Conservation (phyloP, 768 basidiomycete species). For the Amanita thiersii region DNA sequence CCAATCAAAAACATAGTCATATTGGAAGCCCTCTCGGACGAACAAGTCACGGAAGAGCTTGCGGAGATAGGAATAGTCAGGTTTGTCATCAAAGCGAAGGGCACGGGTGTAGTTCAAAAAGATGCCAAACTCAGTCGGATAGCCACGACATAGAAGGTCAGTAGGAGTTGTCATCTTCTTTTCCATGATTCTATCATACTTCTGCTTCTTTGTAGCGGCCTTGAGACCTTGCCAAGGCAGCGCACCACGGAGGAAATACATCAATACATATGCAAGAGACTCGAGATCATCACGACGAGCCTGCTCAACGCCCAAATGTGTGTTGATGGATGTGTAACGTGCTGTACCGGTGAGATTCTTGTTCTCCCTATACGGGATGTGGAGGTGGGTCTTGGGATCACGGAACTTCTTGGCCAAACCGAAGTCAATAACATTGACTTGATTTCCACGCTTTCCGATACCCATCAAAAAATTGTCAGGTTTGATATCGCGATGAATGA, state of each 20-base stretch:
- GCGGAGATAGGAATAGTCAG: constrained; percentile 98
- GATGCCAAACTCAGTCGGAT: constrained; percentile 98
- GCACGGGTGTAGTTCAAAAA: constrained; percentile 99
- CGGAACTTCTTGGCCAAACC: constrained; percentile 99
- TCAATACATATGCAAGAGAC: constrained; percentile 96
- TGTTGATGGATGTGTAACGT: constrained; percentile 99
- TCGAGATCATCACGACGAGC: constrained; percentile 97
- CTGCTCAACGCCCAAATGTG: constrained; percentile 96
- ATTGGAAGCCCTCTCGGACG: constrained; percentile 95
- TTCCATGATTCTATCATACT: constrained; percentile 99
- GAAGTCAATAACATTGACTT: constrained; percentile 98
- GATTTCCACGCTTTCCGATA: constrained; percentile 98
- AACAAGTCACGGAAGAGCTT: constrained; percentile 99
- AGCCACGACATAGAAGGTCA: constrained; percentile 96
- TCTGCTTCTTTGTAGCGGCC: constrained; percentile 99
- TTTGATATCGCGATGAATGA: constrained; percentile 97
- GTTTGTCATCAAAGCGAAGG: constrained; percentile 99
- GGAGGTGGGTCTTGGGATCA: constrained; percentile 98
- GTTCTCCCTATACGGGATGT: constrained; percentile 99
- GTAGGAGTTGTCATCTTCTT: constrained; percentile 99
- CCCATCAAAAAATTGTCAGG: constrained; percentile 99
- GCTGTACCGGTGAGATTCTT: constrained; percentile 99
- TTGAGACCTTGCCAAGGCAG: constrained; percentile 99
- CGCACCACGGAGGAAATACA: constrained; percentile 99
- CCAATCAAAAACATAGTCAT: constrained; percentile 99